Evolutionary conservation across 2,329 filamentous ascomycete species (phyloP), one percentile per base, ranked within the genome.

Genomic region (Colletotrichum euphorbiae): DNA sequence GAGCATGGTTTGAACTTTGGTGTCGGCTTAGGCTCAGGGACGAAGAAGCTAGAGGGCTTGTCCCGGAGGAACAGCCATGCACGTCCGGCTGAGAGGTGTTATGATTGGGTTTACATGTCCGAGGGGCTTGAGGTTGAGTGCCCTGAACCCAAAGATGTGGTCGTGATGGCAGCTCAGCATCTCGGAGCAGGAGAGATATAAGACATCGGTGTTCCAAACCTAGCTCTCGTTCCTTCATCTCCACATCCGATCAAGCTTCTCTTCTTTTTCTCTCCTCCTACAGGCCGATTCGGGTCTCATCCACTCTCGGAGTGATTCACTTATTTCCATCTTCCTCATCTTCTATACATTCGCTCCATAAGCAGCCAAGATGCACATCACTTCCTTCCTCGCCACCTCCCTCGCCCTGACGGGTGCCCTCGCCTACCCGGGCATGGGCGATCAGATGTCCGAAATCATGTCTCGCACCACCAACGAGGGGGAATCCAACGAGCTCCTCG

Each of bases 401-500:
- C n/a, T 71, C 17, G 54, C 69, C 65, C 24, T 71, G 48, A 57
- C 69, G 43, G 65, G 57, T n/a, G 42, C 55, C 55, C 59, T 71
- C 28, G 71, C 45, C 21, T 69, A 72, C 67, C 71, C 71, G 1
- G 67, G 67, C 52, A 72, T 72, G 71, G 67, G 57, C 9, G 24
- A 62, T 28, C 54, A 62, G 13, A 58, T 72, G 17, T 62, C 66
- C 33, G 73, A 73, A 9, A 71, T 73, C 64, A 62, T 56, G 43
- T 38, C 55, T 19, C 68, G 72, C 36, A 19, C 62, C 12, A n/a
- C 17, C n/a, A 36, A 45, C 59, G 40, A 61, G 9, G 62, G 62
- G 21, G 69, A 69, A 28, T 71, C 69, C 5, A 70, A 13, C 19
- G 69, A 72, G 71, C 71, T 72, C 28, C 63, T 72, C 48, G 71